A percentile compares a stretch with the other conserved stretches of the same genome.
Evolutionary conservation across 176 grass and related monocot genomes (phyloP).

Genomic region (Oryza meyeriana): DNA sequence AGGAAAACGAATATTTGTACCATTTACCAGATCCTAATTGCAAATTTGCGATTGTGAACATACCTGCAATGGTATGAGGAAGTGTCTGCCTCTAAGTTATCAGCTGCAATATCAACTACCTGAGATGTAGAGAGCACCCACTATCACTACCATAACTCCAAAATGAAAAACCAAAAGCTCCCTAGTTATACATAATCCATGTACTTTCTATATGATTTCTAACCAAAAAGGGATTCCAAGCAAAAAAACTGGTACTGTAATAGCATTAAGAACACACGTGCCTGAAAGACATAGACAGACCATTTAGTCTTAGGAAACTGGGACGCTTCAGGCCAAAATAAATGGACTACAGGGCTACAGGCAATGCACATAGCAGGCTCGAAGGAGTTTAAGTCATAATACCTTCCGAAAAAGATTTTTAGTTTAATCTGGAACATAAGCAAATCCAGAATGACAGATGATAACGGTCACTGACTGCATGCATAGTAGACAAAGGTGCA

Average conservation of each 20-base stretch:
- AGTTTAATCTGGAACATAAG: not conserved
- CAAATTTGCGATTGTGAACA: not conserved
- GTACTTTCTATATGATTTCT: not conserved
- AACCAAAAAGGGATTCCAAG: not conserved
- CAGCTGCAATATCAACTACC: conserved; percentile 58
- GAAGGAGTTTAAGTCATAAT: too few relatives aligned
- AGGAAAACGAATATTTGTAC: not conserved
- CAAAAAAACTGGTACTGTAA: not conserved
- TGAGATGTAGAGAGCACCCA: conserved; percentile 26
- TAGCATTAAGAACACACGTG: not conserved
- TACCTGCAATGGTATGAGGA: conserved; percentile 97
- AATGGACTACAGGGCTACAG: not conserved
- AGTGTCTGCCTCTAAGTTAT: conserved; percentile 77
- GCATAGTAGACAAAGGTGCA: not conserved
- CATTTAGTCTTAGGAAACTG: not conserved
- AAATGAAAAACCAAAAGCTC: not conserved
- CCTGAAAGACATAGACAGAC: not conserved
- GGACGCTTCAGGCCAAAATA: not conserved
- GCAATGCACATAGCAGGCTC: not conserved
- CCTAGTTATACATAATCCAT: too few relatives aligned
- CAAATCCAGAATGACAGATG: not conserved
- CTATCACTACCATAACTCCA: conserved; percentile 19
- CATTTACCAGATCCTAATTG: conserved; percentile 20
- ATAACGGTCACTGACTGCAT: not conserved
- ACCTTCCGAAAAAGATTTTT: not conserved